Conservation (phyloP, 768 basidiomycete genomes). For the Calocera cornea region DNA sequence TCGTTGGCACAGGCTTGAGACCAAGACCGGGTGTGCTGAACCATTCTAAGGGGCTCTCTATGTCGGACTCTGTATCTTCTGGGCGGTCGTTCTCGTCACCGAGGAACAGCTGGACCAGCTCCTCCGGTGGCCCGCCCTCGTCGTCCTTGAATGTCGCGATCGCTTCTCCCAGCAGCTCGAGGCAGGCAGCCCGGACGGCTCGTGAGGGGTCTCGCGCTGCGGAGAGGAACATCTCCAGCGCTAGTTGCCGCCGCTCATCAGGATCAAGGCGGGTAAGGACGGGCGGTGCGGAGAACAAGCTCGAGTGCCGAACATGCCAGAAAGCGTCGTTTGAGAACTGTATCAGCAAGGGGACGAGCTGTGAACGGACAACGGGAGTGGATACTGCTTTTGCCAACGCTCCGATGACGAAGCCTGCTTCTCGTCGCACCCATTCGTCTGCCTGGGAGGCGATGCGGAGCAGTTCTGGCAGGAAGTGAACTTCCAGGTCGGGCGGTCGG, state of each 20-base stretch:
- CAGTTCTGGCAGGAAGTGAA: constrained; percentile 18
- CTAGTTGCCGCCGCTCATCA: constrained; percentile 44
- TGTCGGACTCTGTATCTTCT: not conserved
- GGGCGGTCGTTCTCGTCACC: constrained; percentile 38
- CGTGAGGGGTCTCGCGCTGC: constrained; percentile 51
- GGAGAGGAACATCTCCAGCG: constrained; percentile 47
- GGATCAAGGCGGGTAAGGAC: constrained; percentile 54
- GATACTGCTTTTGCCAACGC: constrained; percentile 79
- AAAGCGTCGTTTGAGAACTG: constrained; percentile 49
- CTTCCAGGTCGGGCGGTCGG: not conserved
- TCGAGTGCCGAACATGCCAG: constrained; percentile 79
- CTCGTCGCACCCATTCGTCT: constrained; percentile 60
- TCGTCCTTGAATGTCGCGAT: constrained; percentile 62
- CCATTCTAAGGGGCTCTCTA: not conserved
- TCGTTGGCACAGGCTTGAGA: constrained; percentile 11
- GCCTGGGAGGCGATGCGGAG: constrained; percentile 16
- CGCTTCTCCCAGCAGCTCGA: constrained; percentile 83
- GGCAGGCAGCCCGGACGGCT: constrained; percentile 60
- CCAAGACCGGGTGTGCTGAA: constrained; percentile 11
- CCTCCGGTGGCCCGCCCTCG: constrained; percentile 52
- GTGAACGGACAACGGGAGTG: constrained; percentile 49
- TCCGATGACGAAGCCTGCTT: constrained; percentile 78
- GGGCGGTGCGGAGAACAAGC: constrained; percentile 71
- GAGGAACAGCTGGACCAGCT: constrained; percentile 65
- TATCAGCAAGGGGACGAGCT: constrained; percentile 68